Base-by-base conservation (phyloP, 1,284 basidiomycete species). In the Heterobasidion occidentale region DNA sequence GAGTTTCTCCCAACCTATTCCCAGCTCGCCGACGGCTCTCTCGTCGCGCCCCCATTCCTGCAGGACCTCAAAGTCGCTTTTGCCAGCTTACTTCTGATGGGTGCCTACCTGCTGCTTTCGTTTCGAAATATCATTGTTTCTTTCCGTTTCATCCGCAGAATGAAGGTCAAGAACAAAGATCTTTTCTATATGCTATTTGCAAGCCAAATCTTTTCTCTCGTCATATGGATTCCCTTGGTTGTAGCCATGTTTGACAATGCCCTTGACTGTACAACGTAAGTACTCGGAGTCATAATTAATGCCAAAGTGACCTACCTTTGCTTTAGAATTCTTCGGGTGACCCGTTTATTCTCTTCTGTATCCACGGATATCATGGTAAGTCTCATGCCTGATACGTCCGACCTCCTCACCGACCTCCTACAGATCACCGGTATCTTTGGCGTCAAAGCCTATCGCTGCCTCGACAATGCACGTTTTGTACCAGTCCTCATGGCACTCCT, bases 361-460 rank as follows among this genome's bases (percentile, higher is more conserved):
- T 67, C 64, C 7, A 57, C 60, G 49, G 57, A 54, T 34, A 57
- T 83, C 45, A 63, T 84, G 68, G 80, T 84, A 63, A 60, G 68
- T 58, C 38, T 27, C 27, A 27, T 27, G 27, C 27, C 4, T 27
- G 27, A 27, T 27, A 27, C 27, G 5, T 27, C 4, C 4, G 27
- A 27, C 27, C 27, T 27, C 27, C 27, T 27, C 27, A 4, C 27
- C 27, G 12, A 52, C 20, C 8, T 9, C 3, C 4, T 33, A 35
- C 59, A 87, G 84, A 76, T 86, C 50, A 77, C 81, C 0, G 83
- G 83, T 36, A 80, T 86, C 46, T 70, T 85, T 46, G 84, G 84
- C 7, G 70, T 81, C 61, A 88, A 88, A 65, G 83, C 81, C 6
- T 88, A 86, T 62, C 78, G 78, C 60, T 86, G 83, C 63, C 69